Evolutionary conservation across 306 rosid species (phyloP).

Genomic region (Heteromeles arbutifolia): DNA sequence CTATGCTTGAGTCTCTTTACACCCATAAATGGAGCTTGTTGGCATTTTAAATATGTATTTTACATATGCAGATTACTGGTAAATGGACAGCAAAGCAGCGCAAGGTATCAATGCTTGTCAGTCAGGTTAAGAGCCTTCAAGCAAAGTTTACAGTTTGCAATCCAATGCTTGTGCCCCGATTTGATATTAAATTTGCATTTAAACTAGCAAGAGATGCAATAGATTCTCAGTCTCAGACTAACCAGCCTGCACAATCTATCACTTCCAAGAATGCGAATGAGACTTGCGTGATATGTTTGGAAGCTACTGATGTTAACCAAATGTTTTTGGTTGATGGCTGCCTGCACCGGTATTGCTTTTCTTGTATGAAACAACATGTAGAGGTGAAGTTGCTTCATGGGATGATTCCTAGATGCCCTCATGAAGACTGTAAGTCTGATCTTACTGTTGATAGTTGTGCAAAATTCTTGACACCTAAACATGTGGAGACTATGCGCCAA

Average conservation of each 20-base stretch:
- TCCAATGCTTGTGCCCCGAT: slow-evolving; percentile 30
- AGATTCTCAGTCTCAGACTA: slow-evolving; percentile 49
- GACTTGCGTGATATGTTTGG: slow-evolving; percentile 69
- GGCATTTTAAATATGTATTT: slow-evolving; percentile 6
- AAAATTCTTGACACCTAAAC: slow-evolving; percentile 56
- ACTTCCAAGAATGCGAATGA: slow-evolving; percentile 22
- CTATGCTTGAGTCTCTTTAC: neutral
- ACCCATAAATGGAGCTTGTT: neutral
- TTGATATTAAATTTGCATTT: slow-evolving; percentile 51
- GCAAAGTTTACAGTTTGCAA: slow-evolving; percentile 34
- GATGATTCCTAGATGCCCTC: slow-evolving; percentile 60
- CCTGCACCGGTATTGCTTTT: slow-evolving; percentile 59
- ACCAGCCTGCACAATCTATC: slow-evolving; percentile 22
- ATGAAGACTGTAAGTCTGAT: slow-evolving; percentile 49
- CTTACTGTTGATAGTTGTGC: slow-evolving; percentile 50
- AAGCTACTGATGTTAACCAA: slow-evolving; percentile 41
- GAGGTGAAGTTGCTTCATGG: slow-evolving; percentile 68
- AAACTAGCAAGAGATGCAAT: slow-evolving; percentile 69
- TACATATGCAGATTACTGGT: slow-evolving; percentile 36
- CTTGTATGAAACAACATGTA: slow-evolving; percentile 76
- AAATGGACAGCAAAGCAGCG: slow-evolving; percentile 49
- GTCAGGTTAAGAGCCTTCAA: slow-evolving; percentile 37
- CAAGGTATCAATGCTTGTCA: slow-evolving; percentile 37
- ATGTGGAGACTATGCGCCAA: slow-evolving; percentile 44
- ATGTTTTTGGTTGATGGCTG: slow-evolving; percentile 65